A percentile compares a stretch with the other conserved stretches of the same genome.
Evolutionary conservation across 176 grass and related monocot genomes (phyloP).

Genomic region (Ensete glaucum): DNA sequence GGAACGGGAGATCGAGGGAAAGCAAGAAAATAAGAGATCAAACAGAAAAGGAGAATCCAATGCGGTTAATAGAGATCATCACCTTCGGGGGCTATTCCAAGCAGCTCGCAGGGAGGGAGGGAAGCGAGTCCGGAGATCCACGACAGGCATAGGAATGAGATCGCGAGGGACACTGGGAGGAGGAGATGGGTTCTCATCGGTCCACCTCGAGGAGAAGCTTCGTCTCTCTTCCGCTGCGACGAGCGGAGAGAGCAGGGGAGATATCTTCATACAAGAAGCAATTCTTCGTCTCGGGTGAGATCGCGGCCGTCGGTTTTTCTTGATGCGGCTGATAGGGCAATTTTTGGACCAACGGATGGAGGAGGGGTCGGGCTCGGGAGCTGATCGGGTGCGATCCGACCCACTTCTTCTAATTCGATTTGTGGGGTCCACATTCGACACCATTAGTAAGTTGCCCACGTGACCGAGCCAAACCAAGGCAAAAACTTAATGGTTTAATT

Average conservation of each 20-base stretch:
- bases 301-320: neutral
- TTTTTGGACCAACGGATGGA: no score
- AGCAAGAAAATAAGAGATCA: neutral
- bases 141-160: slow-evolving; percentile 11
- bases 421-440: no score
- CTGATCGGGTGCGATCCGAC: no score
- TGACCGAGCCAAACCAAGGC: no score
- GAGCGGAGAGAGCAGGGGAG: neutral
- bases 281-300: neutral
- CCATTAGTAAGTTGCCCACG: no score
- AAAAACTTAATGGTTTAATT: no score
- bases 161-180: neutral
- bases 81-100: slow-evolving; percentile 20
- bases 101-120: neutral
- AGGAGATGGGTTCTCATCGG: slow-evolving; percentile 7
- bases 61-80: no score
- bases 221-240: neutral
- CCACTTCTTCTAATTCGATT: no score
- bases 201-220: neutral
- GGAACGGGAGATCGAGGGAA: neutral
- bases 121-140: slow-evolving; percentile 5
- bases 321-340: no score
- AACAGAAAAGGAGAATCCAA: neutral
- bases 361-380: no score
- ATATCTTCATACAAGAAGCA: neutral